Evolutionary conservation across 495 filamentous ascomycete genomes (phyloP).

Genomic region (Penicillium coprophilum): DNA sequence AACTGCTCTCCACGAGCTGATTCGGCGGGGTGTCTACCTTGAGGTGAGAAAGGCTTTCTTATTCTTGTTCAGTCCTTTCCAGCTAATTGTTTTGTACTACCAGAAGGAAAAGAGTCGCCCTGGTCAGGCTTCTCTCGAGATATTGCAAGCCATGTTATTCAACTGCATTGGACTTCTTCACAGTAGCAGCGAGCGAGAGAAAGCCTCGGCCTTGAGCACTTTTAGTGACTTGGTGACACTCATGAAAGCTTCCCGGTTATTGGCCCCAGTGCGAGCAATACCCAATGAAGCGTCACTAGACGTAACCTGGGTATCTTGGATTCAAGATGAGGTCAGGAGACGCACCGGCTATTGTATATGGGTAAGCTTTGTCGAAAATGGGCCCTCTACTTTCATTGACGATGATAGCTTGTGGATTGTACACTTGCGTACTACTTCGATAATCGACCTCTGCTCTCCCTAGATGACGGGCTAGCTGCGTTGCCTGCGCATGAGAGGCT

Average conservation of each 20-base stretch:
- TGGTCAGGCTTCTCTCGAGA: slow-evolving; percentile 28
- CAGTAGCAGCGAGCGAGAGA: slow-evolving; percentile 32
- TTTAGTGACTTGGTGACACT: slow-evolving; percentile 39
- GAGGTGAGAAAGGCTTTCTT: slow-evolving; percentile 29
- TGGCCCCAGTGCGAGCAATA: slow-evolving; percentile 6
- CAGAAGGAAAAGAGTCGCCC: slow-evolving; percentile 31
- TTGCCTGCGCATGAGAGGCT: slow-evolving; percentile 48
- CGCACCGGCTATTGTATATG: slow-evolving; percentile 50
- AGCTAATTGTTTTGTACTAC: slow-evolving; percentile 4
- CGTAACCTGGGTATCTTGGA: slow-evolving; percentile 26
- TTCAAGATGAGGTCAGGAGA: slow-evolving; percentile 38
- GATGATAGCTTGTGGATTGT: slow-evolving; percentile 44
- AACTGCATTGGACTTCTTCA: slow-evolving; percentile 47
- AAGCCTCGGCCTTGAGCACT: slow-evolving; percentile 24
- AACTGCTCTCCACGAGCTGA: slow-evolving; percentile 45
- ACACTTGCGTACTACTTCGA: slow-evolving; percentile 47
- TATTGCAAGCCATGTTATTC: slow-evolving; percentile 40
- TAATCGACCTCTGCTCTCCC: slow-evolving; percentile 33
- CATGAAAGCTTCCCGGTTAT: slow-evolving; percentile 26
- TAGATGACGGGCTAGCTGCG: slow-evolving; percentile 44
- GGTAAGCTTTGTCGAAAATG: slow-evolving; percentile 26
- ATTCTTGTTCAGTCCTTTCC: not conserved
- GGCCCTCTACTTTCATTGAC: slow-evolving; percentile 6
- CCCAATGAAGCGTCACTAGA: slow-evolving; percentile 18
- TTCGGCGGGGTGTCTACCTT: slow-evolving; percentile 39